These are phyloP conservation scores for Talaromyces funiculosus DNA, from an alignment of 2,329 filamentous ascomycete species.

Conservation along the genomic window DNA sequence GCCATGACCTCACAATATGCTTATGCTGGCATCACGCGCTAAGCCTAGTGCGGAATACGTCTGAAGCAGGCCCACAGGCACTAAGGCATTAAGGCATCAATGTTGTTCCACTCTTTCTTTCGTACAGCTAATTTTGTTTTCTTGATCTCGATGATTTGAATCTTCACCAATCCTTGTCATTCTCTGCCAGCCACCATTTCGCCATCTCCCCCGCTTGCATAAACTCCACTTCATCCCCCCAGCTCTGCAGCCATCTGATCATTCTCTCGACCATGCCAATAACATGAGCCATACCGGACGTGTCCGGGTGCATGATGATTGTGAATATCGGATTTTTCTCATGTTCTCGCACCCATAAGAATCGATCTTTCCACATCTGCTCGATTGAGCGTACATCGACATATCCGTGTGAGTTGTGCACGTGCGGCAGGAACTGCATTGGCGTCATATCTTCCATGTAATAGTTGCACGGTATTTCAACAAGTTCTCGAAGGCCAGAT, in stretches of 20 bases:
- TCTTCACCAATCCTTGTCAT: not conserved
- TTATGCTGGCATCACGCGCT: not conserved
- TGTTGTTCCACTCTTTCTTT: not conserved
- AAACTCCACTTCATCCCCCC: constrained; percentile 27
- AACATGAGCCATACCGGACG: constrained; percentile 56
- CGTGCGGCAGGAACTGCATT: constrained; percentile 41
- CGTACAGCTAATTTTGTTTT: not conserved
- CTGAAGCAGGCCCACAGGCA: not conserved
- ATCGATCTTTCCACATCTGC: constrained; percentile 57
- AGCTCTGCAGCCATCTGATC: constrained; percentile 46
- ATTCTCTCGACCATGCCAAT: constrained; percentile 53
- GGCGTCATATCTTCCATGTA: constrained; percentile 46
- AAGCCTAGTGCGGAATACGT: not conserved
- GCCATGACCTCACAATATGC: constrained; percentile 5
- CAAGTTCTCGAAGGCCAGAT: constrained; percentile 26
- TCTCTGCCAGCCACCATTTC: constrained; percentile 23
- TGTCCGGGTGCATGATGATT: constrained; percentile 53
- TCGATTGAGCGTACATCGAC: constrained; percentile 54
- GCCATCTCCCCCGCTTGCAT: constrained; percentile 27
- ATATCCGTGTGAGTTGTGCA: constrained; percentile 52
- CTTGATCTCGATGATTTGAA: not conserved
- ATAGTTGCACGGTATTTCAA: constrained; percentile 43
- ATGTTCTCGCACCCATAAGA: constrained; percentile 49
- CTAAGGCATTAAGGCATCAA: not conserved
- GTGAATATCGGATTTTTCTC: constrained; percentile 42